Evolutionary conservation across 345 rosid species (phyloP).

Genomic region (Eucalyptus grandis): DNA sequence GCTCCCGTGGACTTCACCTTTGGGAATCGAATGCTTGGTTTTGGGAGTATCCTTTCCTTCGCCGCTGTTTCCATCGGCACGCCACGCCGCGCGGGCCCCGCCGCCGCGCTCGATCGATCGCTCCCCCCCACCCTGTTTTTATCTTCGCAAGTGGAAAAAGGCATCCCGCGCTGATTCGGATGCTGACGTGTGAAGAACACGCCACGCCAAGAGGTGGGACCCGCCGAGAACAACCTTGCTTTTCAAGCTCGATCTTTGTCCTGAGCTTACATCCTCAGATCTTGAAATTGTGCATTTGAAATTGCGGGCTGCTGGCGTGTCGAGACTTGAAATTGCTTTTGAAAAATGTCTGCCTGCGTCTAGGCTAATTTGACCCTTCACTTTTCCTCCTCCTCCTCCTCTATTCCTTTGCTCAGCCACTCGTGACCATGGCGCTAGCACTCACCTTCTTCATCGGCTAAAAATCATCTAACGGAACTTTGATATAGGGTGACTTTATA

Average conservation of each 20-base stretch:
- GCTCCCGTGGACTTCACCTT: neutral
- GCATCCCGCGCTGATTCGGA: neutral
- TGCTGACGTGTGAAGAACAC: neutral
- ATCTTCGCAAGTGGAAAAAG: neutral
- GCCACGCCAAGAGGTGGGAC: neutral
- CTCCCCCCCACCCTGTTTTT: neutral
- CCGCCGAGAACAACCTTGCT: neutral
- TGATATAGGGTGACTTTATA: rapidly evolving
- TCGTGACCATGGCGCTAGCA: neutral
- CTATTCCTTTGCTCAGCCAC: neutral
- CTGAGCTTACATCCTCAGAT: neutral
- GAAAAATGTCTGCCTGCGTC: neutral
- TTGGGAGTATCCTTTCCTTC: neutral
- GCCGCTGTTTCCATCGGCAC: neutral
- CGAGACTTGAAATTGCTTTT: neutral
- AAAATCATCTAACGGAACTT: too few relatives aligned
- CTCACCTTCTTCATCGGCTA: too few relatives aligned
- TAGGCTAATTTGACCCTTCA: neutral
- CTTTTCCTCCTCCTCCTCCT: neutral
- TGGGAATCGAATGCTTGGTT: neutral
- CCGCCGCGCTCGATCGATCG: neutral
- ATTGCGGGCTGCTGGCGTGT: neutral
- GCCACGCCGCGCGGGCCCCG: neutral
- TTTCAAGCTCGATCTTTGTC: neutral
- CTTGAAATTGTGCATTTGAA: neutral